Evolutionary conservation across 2,329 filamentous ascomycete genomes (phyloP), one percentile per base, ranked within the genome.

Genomic region (Aspergillus ustus): DNA sequence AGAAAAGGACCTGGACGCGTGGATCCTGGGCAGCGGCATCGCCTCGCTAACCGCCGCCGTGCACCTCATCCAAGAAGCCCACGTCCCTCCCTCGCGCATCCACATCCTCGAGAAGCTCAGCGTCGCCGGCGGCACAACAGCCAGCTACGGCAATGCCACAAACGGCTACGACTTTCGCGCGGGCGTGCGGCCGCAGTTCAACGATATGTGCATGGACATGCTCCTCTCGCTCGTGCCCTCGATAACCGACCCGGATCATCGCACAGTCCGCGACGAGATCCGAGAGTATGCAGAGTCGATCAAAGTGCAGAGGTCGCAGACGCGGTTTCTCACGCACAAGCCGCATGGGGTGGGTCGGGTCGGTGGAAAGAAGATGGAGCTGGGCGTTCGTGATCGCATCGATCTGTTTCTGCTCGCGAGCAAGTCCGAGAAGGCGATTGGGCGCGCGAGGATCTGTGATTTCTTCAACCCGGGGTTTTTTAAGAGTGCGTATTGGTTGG

Each of bases 81-180:
- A 73, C 46, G 68, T 78, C 46, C 72, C 73, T 0, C 69, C 75
- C 0, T 61, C 66, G 11, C 70, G 71, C 45, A 73, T 78, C 59
- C 75, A 75, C 31, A 72, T 78, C 28, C 63, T 77, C 46, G 76
- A 77, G 58, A 70, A 72, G 22, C 67, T 72, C 13, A 61, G 62
- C 11, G 55, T 69, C 7, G 66, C 75, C 1, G 74, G 75, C 19
- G 72, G 73, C 22, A 72, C 70, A 7, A 68, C 75, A 17, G 67
- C 69, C 29, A 72, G 69, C 22, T 56, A 66, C 13, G 70, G 74
- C 2, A 69, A 71, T 62, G 67, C 72, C 8, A 65, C 70, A 29
- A 70, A 73, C 34, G 76, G 76, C 0, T 78, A 77, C 54, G 70
- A 77, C 52, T 75, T 75, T 56, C 74, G 73, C 22, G 73, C 72